Percentiles rank a stretch among this genome's conserved stretches.
Conservation (phyloP, 345 rosid species). For the Syzygium jambos region DNA sequence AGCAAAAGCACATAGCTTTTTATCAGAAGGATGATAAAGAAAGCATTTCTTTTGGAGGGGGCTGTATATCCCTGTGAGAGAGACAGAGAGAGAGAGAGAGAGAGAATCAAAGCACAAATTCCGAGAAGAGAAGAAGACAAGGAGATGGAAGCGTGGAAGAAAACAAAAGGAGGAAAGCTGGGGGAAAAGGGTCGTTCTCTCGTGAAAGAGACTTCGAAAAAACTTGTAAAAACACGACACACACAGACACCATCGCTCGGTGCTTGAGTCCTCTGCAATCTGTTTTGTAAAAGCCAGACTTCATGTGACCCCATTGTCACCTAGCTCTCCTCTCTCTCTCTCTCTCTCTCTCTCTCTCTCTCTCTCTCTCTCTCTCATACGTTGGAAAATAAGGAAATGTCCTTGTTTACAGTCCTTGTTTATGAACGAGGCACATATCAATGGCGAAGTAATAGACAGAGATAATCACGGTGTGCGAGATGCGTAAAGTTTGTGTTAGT, state of each 20-base stretch:
- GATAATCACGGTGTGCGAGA: not conserved
- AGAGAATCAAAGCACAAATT: constrained; percentile 48
- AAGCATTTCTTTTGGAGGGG: not conserved
- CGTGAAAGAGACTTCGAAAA: constrained; percentile 42
- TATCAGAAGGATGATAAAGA: not conserved
- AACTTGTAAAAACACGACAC: not conserved
- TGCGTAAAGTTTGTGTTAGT: not conserved
- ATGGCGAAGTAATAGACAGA: not conserved
- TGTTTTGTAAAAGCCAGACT: not conserved
- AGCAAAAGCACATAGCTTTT: not conserved
- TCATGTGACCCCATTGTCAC: not conserved
- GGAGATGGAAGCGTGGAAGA: constrained; percentile 29
- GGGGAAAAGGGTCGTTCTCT: constrained; percentile 51
- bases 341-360: no score
- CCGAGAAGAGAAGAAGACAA: constrained; percentile 59
- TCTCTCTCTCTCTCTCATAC: not conserved
- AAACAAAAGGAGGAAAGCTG: constrained; percentile 38
- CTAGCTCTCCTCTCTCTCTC: not conserved
- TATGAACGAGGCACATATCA: not conserved
- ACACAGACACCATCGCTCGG: not conserved
- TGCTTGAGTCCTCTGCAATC: not conserved
- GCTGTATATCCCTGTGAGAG: not conserved
- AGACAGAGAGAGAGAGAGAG: not conserved
- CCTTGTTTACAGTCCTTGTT: not conserved
- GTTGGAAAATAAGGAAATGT: not conserved